Base-by-base conservation (phyloP, 108 stramenopile species). In the Skeletonema grethae region DNA sequence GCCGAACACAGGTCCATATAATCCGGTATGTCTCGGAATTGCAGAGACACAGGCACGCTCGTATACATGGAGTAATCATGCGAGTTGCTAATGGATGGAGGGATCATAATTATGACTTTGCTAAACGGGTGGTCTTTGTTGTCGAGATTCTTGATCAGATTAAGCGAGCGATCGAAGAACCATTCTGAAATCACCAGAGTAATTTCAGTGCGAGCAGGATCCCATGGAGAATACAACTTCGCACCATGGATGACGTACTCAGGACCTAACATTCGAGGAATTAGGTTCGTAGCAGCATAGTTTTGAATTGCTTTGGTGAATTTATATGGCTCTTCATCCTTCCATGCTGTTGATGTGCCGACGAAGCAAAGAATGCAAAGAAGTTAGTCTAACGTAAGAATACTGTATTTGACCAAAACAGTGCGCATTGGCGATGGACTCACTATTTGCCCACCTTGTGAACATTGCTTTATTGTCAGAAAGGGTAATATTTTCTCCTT, bases 241-340 rank as follows among this genome's bases (percentile, higher is more conserved):
- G 88, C 88, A 12, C 88, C 88, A 46, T 89, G 88, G 43, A 89
- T 84, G 38, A 89, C 73, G 28, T 87, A 86, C 61, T 89, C 88
- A 35, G 82, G 82, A 0, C 83, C 83, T 1, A 87, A 36, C 56
- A 86, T 83, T 2, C 86, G 69, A 45, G 86, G 85, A 10, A 89
- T 85, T 67, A 89, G 72, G 72, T 90, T 84, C 10, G 89, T 90
- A 38, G 84, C 85, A 30, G 89, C 89, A 55, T 87, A 90, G 61
- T 90, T 90, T 55, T 85, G 84, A 63, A 90, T 87, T 22, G 75
- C 85, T 1, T 61, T 61, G 5, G 87, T 87, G 71, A 83, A 87
- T 38, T 86, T 86, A 61, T 82, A 75, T 11, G 85, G 77, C 15
- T 67, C 63, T 10, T 82, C 78, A 36, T 62, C 64, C 36, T 79